Conservation (phyloP, 768 basidiomycete species). For the Auricularia auricula-judae region DNA sequence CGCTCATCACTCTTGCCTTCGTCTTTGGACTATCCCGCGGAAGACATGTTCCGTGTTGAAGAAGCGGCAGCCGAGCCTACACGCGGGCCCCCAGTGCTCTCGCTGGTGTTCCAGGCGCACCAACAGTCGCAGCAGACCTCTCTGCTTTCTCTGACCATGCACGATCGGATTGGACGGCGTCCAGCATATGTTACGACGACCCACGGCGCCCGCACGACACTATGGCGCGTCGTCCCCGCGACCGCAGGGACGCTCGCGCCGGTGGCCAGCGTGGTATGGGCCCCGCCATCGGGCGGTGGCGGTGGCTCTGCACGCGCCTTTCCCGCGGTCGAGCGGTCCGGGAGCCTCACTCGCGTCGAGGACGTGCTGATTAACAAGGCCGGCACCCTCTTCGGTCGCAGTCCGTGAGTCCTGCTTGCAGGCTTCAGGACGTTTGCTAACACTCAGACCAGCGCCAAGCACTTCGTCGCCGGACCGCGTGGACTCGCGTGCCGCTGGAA, state of each 20-base stretch:
- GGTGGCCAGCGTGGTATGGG: neutral
- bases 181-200: neutral
- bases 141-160: neutral
- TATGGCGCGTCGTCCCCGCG: neutral
- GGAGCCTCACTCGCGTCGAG: neutral
- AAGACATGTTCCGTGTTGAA: neutral
- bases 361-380: neutral
- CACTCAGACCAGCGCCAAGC: neutral
- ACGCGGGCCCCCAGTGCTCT: neutral
- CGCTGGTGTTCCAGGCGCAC: neutral
- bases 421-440: no score
- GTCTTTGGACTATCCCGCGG: neutral
- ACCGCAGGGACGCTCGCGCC: neutral
- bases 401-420: neutral
- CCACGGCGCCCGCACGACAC: neutral
- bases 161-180: neutral
- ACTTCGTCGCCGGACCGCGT: neutral
- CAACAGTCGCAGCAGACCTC: neutral
- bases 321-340: neutral
- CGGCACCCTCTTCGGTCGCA: neutral
- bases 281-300: neutral
- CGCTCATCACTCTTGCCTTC: neutral
- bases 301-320: neutral
- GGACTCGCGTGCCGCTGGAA: neutral
- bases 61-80: neutral